These are phyloP conservation scores for Heritiera fomes DNA, from an alignment of 345 rosid genomes.

Conservation along the genomic window DNA sequence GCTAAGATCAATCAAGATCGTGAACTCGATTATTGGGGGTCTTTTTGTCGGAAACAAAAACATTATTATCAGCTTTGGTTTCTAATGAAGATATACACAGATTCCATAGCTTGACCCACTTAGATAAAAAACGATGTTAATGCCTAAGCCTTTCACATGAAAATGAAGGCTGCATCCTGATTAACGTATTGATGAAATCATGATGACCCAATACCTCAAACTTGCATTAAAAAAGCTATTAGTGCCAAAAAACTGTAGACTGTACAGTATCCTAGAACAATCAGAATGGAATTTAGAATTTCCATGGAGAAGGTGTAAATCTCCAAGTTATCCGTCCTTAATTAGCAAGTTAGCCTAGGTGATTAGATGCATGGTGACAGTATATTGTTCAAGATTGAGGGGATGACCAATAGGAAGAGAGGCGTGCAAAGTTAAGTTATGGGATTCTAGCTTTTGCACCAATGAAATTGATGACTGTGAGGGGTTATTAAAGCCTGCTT, in stretches of 20 bases:
- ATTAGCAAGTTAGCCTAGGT: background rate
- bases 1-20: background rate
- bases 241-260: background rate
- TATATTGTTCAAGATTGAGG: background rate
- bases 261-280: background rate
- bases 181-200: slow-evolving; percentile 34
- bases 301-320: background rate
- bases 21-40: background rate
- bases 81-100: background rate
- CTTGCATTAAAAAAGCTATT: background rate
- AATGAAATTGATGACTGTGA: background rate
- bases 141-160: background rate
- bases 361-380: background rate
- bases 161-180: background rate
- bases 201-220: slow-evolving; percentile 18
- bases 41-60: background rate
- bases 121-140: background rate
- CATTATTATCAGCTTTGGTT: background rate
- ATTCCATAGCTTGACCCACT: slow-evolving; percentile 18
- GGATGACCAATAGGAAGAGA: background rate
- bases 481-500: background rate
- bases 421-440: too few relatives aligned
- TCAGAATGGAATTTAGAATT: background rate
- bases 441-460: background rate
- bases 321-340: background rate